Base-by-base conservation (phyloP, 2,329 filamentous ascomycete genomes). In the Venturiaceae sp. region DNA sequence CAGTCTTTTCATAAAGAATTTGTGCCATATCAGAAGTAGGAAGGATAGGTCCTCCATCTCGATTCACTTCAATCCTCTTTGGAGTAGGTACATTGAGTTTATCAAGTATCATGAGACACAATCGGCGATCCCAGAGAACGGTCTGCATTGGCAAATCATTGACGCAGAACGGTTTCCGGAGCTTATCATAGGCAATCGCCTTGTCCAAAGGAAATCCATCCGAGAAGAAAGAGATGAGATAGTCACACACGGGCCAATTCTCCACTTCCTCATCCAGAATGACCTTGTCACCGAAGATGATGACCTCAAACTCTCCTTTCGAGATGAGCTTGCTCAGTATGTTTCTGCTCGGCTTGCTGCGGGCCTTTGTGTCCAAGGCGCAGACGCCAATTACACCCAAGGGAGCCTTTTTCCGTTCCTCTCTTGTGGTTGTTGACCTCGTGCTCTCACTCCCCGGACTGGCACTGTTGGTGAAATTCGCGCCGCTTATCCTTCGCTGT, bases 121-220 rank as follows among this genome's bases (percentile, higher is more conserved):
- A 78, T 34, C 95, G 86, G 53, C 95, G 85, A 71, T 99, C 94
- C 94, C 94, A 99, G 3, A 99, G 77, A 5, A 99, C 84, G 71
- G 95, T 92, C 71, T 99, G 94, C 90, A 99, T 96, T 0, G 91
- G 89, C 46, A 99, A 79, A 71, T 99, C 92, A 69, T 99, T 99
- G 68, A 99, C 92, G 69, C 92, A 96, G 66, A 96, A 97, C 0
- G 94, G 94, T 69, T 95, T 95, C 58, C 94, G 85, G 11, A 95
- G 82, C 67, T 91, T 90, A 62, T 91, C 90, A 71, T 99, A 99
- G 34, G 91, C 90, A 66, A 99, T 95, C 5, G 95, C 94, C 71
- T 99, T 99, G 64, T 97, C 92, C 52, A 99, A 76, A 0, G 94
- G 94, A 65, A 99, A 99, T 0, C 94, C 94, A 71, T 96, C 92